phyloP scores from a whole-genome alignment of 257 asterid genomes.

The Salvia splendens region DNA sequence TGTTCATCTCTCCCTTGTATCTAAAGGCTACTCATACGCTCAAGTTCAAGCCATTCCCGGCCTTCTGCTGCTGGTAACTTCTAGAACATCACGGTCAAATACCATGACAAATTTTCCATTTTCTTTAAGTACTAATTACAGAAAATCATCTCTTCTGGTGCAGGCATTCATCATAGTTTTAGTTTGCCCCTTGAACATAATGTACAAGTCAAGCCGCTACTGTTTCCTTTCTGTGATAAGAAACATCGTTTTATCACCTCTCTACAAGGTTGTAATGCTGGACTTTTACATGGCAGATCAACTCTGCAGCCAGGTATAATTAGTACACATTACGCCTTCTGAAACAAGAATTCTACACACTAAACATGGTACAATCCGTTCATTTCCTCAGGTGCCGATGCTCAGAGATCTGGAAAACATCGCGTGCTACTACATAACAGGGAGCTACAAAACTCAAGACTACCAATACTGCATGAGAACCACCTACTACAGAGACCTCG shows the following conservation, averaged over 20 bases:
- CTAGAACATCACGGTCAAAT: neutral
- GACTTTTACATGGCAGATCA: slow-evolving; percentile 99
- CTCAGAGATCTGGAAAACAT: slow-evolving; percentile 71
- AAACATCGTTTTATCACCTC: slow-evolving; percentile 75
- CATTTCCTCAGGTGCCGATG: slow-evolving; percentile 66
- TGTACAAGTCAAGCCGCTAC: slow-evolving; percentile 83
- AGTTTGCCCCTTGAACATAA: slow-evolving; percentile 73
- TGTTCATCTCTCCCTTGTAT: slow-evolving; percentile 67
- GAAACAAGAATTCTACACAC: neutral
- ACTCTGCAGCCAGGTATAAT: slow-evolving; percentile 85
- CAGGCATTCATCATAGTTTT: slow-evolving; percentile 56
- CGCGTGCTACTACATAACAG: slow-evolving; percentile 84
- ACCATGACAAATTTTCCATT: neutral
- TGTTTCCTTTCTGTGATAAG: slow-evolving; percentile 65
- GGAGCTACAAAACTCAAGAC: slow-evolving; percentile 83
- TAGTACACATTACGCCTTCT: neutral
- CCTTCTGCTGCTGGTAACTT: slow-evolving; percentile 66
- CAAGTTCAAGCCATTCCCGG: slow-evolving; percentile 78
- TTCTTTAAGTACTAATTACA: neutral
- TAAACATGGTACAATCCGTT: neutral
- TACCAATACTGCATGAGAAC: slow-evolving; percentile 74
- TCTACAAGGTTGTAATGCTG: slow-evolving; percentile 89
- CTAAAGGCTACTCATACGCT: slow-evolving; percentile 65
- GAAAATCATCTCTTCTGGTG: neutral
- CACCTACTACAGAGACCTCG: slow-evolving; percentile 74